phyloP scores from a whole-genome alignment of 1,139 yeast genomes.

The Magnusiomyces paraingens region DNA sequence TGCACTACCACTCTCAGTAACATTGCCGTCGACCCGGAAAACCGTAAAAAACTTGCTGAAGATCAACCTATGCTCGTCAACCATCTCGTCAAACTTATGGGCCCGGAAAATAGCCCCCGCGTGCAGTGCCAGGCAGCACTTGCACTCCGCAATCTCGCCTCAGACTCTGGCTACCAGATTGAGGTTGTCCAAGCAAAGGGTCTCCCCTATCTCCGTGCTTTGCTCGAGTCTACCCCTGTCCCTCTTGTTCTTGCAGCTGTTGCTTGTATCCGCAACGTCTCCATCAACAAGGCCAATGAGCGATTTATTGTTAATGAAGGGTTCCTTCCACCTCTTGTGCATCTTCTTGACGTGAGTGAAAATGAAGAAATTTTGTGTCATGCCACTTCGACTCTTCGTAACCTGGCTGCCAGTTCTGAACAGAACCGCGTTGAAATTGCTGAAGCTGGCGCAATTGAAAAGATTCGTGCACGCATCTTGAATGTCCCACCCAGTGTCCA shows the following conservation, averaged over 20 bases:
- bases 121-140: slow-evolving; percentile 98
- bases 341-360: slow-evolving; percentile 74
- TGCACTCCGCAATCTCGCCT: slow-evolving; percentile 90
- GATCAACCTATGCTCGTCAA: slow-evolving; percentile 92
- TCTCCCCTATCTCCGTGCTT: slow-evolving; percentile 79
- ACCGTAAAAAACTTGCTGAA: slow-evolving; percentile 79
- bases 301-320: slow-evolving; percentile 95
- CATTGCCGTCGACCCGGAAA: slow-evolving; percentile 91
- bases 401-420: slow-evolving; percentile 92
- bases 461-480: slow-evolving; percentile 82
- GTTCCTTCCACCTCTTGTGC: slow-evolving; percentile 82
- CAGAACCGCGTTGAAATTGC: slow-evolving; percentile 85
- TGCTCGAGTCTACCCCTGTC: slow-evolving; percentile 83
- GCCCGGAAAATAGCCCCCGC: slow-evolving; percentile 75
- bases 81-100: slow-evolving; percentile 86
- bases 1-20: slow-evolving; percentile 96
- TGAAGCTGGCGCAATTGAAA: slow-evolving; percentile 93
- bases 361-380: slow-evolving; percentile 97
- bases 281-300: slow-evolving; percentile 94
- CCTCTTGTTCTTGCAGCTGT: slow-evolving; percentile 94
- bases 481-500: slow-evolving; percentile 84
- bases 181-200: slow-evolving; percentile 92
- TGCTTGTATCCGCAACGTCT: slow-evolving; percentile 94
- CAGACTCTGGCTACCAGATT: slow-evolving; percentile 85
- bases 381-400: slow-evolving; percentile 91